Conservation (phyloP, 202 grass and related monocot species). For the Musa balbisiana region DNA sequence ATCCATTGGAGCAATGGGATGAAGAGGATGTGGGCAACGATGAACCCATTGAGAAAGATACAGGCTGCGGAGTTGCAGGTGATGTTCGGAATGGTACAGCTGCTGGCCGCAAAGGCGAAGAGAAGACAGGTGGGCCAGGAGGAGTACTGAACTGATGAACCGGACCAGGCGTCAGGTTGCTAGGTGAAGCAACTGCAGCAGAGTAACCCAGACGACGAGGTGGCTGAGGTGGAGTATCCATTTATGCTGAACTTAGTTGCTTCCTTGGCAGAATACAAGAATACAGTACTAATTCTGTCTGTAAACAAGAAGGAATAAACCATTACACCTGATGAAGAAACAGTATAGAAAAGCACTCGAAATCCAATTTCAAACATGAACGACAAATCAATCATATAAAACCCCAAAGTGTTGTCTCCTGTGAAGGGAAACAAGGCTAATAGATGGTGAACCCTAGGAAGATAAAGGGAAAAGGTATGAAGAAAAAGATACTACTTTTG, state of each 20-base stretch:
- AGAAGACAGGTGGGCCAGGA: slow-evolving; percentile 76
- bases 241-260: slow-evolving; percentile 1
- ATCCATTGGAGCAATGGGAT: slow-evolving; percentile 51
- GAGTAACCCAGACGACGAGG: slow-evolving; percentile 31
- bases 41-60: slow-evolving; percentile 29
- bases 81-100: slow-evolving; percentile 66
- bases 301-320: not conserved
- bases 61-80: slow-evolving; percentile 49
- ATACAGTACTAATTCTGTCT: not conserved
- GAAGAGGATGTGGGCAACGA: slow-evolving; percentile 50
- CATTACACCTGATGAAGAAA: no score
- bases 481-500: no score
- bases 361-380: no score
- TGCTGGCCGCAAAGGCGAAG: slow-evolving; percentile 66
- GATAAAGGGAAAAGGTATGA: no score
- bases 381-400: no score
- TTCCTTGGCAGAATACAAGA: not conserved
- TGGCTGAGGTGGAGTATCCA: slow-evolving; percentile 47
- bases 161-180: slow-evolving; percentile 16
- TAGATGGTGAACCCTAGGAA: no score
- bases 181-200: slow-evolving; percentile 16
- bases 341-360: no score
- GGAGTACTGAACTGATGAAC: slow-evolving; percentile 51
- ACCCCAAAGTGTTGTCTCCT: no score
- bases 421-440: no score